Base-by-base conservation (phyloP, 2,329 filamentous ascomycete genomes). In the Monilinia laxa region DNA sequence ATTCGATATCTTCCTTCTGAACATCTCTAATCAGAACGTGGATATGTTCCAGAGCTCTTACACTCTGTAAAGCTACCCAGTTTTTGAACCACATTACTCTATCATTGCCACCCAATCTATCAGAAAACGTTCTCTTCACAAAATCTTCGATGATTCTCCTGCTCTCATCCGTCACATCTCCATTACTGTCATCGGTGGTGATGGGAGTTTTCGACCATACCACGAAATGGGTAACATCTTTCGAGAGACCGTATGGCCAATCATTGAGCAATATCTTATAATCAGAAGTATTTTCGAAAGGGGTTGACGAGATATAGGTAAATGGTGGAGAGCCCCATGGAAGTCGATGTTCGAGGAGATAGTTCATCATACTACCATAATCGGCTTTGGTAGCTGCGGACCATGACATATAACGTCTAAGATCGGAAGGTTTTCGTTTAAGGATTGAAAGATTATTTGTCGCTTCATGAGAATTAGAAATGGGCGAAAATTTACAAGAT, bases 61-160 rank as follows among this genome's bases (percentile, higher is more conserved):
- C 90, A 73, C 91, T 96, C 81, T 97, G 96, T 76, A 97, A 80
- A 35, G 88, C 87, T 68, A 87, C 88, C 93, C 93, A 97, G 73
- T 97, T 97, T 83, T 94, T 96, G 80, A 97, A 97, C 92, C 93
- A 98, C 68, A 93, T 76, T 55, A 89, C 85, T 59, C 79, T 80
- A 7, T 82, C 78, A 4, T 77, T 79, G 0, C 78, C 76, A 0
- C 82, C 83, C 16, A 91, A 79, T 40, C 78, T 79, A n/a, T 84
- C 80, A 45, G 84, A 80, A 75, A 97, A 97, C 20, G 84, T 89
- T 69, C 80, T 82, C 71, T 85, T 78, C 42, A 97, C 88, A 76
- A 91, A 97, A 12, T 82, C 81, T 57, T 87, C 83, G 49, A 96
- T 89, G 68, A 84, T 77, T 52, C 78, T 79, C 64, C 88, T 84